Evolutionary conservation across 139 green algal genomes (phyloP).

Genomic region (Asterochloris sp.): DNA sequence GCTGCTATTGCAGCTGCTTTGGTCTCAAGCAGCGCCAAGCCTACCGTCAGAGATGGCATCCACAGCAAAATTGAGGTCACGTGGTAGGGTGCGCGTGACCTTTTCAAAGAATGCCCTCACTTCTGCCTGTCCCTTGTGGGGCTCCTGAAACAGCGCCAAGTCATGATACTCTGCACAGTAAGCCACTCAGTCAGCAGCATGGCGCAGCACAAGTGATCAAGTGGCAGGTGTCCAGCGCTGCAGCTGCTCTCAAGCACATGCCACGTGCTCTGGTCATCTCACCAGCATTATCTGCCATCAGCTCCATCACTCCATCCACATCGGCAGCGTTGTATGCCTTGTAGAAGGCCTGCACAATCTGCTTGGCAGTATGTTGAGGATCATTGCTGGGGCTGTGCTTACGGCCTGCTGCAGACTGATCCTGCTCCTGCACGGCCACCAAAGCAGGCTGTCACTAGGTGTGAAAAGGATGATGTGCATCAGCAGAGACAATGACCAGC

Average conservation of each 20-base stretch:
- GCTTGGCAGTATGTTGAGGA: conserved; percentile 14
- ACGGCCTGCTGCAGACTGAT: too few relatives aligned
- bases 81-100: conserved; percentile 38
- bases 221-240: too few relatives aligned
- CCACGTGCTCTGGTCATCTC: background rate
- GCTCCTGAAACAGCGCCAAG: conserved; percentile 62
- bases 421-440: too few relatives aligned
- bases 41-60: conserved; percentile 61
- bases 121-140: conserved; percentile 50
- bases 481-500: too few relatives aligned
- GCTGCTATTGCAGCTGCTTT: background rate
- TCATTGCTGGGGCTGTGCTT: too few relatives aligned
- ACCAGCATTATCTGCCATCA: conserved; percentile 60
- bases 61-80: conserved; percentile 72
- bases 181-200: background rate
- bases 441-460: too few relatives aligned
- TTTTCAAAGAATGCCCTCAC: conserved; percentile 64
- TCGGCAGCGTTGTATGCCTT: conserved; percentile 67
- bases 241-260: background rate
- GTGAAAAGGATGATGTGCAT: too few relatives aligned
- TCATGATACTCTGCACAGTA: conserved; percentile 35
- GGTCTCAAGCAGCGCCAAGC: background rate
- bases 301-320: conserved; percentile 44
- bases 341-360: conserved; percentile 53
- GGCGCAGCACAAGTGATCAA: background rate